These are phyloP conservation scores for Eucalyptus marginata DNA, from an alignment of 345 rosid species.

Conservation along the genomic window DNA sequence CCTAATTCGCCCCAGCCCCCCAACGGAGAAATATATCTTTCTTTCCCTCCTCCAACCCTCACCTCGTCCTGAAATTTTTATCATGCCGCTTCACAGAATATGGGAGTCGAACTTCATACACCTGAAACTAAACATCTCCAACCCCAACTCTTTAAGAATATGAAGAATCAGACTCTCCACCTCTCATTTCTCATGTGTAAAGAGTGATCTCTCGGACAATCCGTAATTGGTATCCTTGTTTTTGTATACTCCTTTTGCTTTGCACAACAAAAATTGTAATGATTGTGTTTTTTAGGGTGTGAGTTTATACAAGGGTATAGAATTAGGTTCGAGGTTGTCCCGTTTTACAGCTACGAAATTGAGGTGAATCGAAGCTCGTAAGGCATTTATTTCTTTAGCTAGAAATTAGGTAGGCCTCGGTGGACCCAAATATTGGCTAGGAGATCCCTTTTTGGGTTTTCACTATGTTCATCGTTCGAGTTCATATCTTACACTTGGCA, in stretches of 20 bases:
- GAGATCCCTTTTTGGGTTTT: neutral
- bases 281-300: neutral
- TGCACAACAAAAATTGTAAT: neutral
- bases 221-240: fast-evolving
- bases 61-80: no score
- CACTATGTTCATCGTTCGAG: neutral
- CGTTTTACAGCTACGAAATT: neutral
- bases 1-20: neutral
- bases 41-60: no score
- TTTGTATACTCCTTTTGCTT: neutral
- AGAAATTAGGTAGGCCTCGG: neutral
- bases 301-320: no score
- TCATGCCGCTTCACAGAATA: no score
- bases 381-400: neutral
- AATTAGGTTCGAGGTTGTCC: no score
- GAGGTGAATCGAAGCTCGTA: neutral
- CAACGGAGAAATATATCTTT: no score
- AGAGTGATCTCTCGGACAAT: no score
- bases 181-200: no score
- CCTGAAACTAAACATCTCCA: fast-evolving
- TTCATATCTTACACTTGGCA: neutral
- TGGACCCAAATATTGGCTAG: neutral
- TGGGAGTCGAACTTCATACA: no score
- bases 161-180: no score
- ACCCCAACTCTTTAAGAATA: no score